Base-by-base conservation (phyloP, 2,329 filamentous ascomycete genomes). In the Aotearoamyces nothofagi region DNA sequence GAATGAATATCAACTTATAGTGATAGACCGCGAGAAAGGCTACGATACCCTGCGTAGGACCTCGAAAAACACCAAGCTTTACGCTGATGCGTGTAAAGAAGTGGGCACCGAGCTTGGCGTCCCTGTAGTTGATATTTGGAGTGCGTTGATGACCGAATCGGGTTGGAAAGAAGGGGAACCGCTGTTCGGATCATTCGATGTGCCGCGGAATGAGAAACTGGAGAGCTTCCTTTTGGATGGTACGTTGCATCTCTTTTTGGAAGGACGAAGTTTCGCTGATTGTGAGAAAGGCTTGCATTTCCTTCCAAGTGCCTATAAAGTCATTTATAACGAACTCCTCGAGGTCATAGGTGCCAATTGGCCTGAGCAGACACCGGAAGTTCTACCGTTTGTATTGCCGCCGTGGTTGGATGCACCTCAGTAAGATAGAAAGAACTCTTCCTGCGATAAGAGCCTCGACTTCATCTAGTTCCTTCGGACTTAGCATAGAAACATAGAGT, bases 41-140 rank as follows among this genome's bases (percentile, higher is more conserved):
- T 28, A 40, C 16, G 3, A 26, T 14, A 28, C 40, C 63, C 55
- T 44, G 57, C 68, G 28, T 40, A 64, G 58, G 58, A 80, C 60
- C 49, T 81, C 53, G 43, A 68, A 53, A 43, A 60, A 53, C 53
- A 75, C 60, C 44, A 80, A 57, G 51, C 61, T 48, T 51, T 94
- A 65, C 45, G 72, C 70, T 2, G 57, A 67, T 36, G 81, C 78
- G 5, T 68, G 71, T 9, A 2, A 59, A 52, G 26, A 61, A 60
- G 32, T 53, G 63, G 23, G 50, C 7, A 22, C 17, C 5, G 39
- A 44, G 19, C 35, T 33, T 19, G 30, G 39, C n/a, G 43, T 87
- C 3, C 61, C 70, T 0, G 65, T 87, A 2, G 57, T 92, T 13
- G 82, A 96, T 52, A 63, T 96, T 2, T 92, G 81, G 71, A 66